phyloP scores from a whole-genome alignment of 1,284 basidiomycete genomes.

The Abortiporus biennis region DNA sequence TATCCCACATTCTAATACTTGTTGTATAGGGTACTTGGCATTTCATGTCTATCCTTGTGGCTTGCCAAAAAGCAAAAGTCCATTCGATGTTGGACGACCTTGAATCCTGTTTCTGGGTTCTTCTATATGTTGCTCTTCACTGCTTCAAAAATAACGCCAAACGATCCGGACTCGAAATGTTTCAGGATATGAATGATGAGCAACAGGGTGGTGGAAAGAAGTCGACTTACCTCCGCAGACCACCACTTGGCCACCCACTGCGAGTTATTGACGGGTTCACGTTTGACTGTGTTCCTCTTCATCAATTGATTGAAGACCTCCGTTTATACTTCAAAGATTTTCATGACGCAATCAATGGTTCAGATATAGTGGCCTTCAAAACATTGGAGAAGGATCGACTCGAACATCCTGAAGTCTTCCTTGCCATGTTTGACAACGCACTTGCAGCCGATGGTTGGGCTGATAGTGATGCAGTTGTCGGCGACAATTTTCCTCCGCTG shows the following conservation, averaged over 20 bases:
- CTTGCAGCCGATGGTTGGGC: neutral
- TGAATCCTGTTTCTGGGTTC: neutral
- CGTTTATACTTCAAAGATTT: too few species aligned
- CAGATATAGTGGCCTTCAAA: too few species aligned
- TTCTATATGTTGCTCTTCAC: neutral
- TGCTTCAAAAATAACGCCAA: neutral
- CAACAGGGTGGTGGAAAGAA: too few species aligned
- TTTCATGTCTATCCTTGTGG: conserved; percentile 1
- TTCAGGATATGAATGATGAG: neutral
- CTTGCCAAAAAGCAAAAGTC: neutral
- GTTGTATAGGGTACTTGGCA: neutral
- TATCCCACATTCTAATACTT: neutral
- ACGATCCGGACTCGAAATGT: neutral
- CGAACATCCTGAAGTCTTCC: neutral
- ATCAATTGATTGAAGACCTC: too few species aligned
- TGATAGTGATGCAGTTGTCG: neutral
- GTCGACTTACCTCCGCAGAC: too few species aligned
- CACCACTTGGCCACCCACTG: too few species aligned
- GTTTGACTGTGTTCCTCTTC: too few species aligned
- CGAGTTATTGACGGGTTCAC: too few species aligned
- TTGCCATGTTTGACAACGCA: neutral
- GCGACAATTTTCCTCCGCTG: neutral
- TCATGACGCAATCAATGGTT: too few species aligned
- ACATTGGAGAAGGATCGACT: too few species aligned
- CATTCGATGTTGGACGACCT: neutral